Evolutionary conservation across 1,284 basidiomycete genomes (phyloP).

Genomic region (Peniophora sp.): DNA sequence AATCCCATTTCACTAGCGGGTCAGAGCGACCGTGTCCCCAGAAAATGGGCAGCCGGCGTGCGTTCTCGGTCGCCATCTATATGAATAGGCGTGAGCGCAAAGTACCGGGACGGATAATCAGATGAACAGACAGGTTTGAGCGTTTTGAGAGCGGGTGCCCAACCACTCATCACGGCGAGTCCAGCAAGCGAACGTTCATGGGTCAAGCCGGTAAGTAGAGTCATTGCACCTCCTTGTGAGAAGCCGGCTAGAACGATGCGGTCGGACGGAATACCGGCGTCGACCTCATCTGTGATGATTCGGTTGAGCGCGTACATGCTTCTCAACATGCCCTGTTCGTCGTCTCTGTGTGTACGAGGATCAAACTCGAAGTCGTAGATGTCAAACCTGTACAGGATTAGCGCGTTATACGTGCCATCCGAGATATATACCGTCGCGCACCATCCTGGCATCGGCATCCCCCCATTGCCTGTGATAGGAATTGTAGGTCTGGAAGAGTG

Average conservation of each 20-base stretch:
- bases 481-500: conserved; percentile 36
- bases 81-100: conserved; percentile 4
- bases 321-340: conserved; percentile 68
- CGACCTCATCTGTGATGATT: conserved; percentile 70
- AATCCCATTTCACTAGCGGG: conserved; percentile 53
- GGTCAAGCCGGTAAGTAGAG: conserved; percentile 66
- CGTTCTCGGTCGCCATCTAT: conserved; percentile 52
- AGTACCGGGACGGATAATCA: not conserved
- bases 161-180: conserved; percentile 67
- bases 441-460: conserved; percentile 68
- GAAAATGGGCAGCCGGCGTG: conserved; percentile 67
- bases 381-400: conserved; percentile 56
- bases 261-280: conserved; percentile 57
- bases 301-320: conserved; percentile 56
- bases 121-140: conserved; percentile 29
- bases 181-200: conserved; percentile 66
- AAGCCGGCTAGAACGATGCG: conserved; percentile 82
- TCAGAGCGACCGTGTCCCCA: conserved; percentile 84
- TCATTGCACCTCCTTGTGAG: conserved; percentile 81
- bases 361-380: conserved; percentile 56
- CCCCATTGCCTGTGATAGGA: conserved; percentile 61
- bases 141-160: conserved; percentile 62
- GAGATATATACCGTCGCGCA: conserved; percentile 21
- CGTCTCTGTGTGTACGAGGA: conserved; percentile 41
- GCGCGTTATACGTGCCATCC: conserved; percentile 1